Evolutionary conservation across 306 rosid genomes (phyloP), one percentile per base, ranked within the genome.

Genomic region (Elaeagnus macrophylla): DNA sequence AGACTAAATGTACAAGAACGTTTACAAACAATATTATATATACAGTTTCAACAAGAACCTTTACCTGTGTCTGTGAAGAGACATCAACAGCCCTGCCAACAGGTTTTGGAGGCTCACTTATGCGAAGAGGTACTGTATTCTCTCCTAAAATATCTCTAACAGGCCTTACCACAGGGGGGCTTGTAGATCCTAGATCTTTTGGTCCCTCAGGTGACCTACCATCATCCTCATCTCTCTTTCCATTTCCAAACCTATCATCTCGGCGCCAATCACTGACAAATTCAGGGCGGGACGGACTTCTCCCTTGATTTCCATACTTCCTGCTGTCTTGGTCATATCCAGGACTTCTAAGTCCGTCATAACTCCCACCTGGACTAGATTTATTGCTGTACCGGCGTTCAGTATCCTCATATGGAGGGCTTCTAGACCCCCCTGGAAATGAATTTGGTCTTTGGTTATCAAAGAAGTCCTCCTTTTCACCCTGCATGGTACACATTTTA

Each of bases 141-240:
- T 84, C 99, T 13, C 99, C 99, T 79, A 93, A 80, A 69, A 87
- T 82, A 16, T 87, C 99, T 73, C 96, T 80, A 65, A 93, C 96
- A 49, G 99, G 96, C 32, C 89, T 77, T 41, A 84, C 85, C 39
- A 77, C 65, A 51, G 99, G 96, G 5, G 95, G 77, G 69, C 99
- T 93, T 44, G 84, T 78, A 4, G 81, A 73, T 70, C 43, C 79
- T 58, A 57, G 47, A 71, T 80, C 91, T 68, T 71, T 82, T 65
- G 78, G 68, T 70, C 10, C 80, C 41, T 82, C 96, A 47, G 99
- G 99, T 19, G 99, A 87, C 61, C 75, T 84, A 35, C 76, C 82
- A 62, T 80, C 83, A 56, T 83, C 94, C 61, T 82, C 88, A 12
- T 57, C 44, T 69, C 60, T 74, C 64, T 65, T 75, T 12, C 76